These are phyloP conservation scores for Penicillium sp. DNA, from an alignment of 2,329 filamentous ascomycete genomes.

Conservation along the genomic window DNA sequence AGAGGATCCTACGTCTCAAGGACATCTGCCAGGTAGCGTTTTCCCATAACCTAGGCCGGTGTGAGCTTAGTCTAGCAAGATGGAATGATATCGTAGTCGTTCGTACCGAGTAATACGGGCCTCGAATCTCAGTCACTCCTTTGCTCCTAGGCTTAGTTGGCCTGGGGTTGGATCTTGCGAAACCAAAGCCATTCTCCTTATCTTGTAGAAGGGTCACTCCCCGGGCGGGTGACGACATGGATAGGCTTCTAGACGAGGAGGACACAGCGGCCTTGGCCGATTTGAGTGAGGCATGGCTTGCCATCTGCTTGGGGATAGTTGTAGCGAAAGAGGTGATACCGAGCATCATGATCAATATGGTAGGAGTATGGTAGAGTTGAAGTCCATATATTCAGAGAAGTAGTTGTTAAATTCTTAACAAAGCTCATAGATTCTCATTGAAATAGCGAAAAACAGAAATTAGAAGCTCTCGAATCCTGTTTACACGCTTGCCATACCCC, in stretches of 20 bases:
- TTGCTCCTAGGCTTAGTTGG: constrained; percentile 48
- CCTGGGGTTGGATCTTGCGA: constrained; percentile 48
- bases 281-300: constrained; percentile 5
- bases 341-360: constrained; percentile 8
- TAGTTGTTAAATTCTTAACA: not conserved
- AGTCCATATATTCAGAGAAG: not conserved
- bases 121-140: constrained; percentile 54
- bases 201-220: constrained; percentile 45
- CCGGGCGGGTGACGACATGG: constrained; percentile 14
- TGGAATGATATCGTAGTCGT: no score
- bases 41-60: constrained; percentile 45
- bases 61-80: not conserved
- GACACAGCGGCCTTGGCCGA: constrained; percentile 8
- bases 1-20: constrained; percentile 46
- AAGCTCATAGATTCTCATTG: not conserved
- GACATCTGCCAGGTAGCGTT: constrained; percentile 50
- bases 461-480: not conserved
- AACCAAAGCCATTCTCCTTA: constrained; percentile 48
- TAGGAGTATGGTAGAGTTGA: not conserved
- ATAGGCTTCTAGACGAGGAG: constrained; percentile 14
- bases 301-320: constrained; percentile 3
- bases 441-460: not conserved
- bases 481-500: not conserved
- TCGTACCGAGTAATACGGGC: constrained; percentile 51
- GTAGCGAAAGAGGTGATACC: constrained; percentile 1